Base-by-base conservation (phyloP, 495 filamentous ascomycete species). In the Monascus purpureus region DNA sequence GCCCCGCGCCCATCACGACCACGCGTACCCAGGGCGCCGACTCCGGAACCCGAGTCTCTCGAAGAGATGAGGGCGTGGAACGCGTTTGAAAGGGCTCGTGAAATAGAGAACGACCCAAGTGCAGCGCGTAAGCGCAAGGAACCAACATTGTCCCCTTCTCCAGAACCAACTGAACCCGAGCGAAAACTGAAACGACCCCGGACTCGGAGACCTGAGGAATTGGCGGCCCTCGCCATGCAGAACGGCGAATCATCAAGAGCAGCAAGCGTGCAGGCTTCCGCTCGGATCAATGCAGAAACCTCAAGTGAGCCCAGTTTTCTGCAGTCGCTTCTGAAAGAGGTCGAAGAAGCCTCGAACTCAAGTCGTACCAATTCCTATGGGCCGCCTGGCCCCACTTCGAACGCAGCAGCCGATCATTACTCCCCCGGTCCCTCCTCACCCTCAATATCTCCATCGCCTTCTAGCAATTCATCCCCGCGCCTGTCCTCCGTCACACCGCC, bases 51-150 rank as follows among this genome's bases (percentile, higher is more conserved):
- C 8, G 80, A 87, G 53, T 76, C 80, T 0, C 59, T 75, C 8
- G 84, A 93, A 35, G 86, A 92, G 46, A 67, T 76, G 39, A 67
- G 72, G 17, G 87, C 87, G 8, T 95, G 87, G 87, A 82, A 86
- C 32, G 82, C 76, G 13, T 75, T 93, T 34, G 85, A 95, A 40
- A 80, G 74, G 39, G 82, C 83, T 22, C 72, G 79, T 43, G 77
- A 85, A 18, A 66, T 75, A 13, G 72, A 80, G 31, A 60, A 63
- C 17, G 46, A 67, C 29, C 61, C 63, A 1, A 61, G 55, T 28
- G 55, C 57, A 4, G 47, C 60, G 8, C 58, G 81, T 28, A 94
- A 94, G 53, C 68, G 85, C 26, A 88, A 84, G 47, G 80, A 83
- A n/a, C 66, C 67, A 0, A 83, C 78, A 8, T 57, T 75, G 13